A percentile compares a stretch with the other conserved stretches of the same genome.
These are phyloP conservation scores for Pseudohyphozyma bogoriensis DNA, from an alignment of 768 basidiomycete genomes.

Conservation along the genomic window DNA sequence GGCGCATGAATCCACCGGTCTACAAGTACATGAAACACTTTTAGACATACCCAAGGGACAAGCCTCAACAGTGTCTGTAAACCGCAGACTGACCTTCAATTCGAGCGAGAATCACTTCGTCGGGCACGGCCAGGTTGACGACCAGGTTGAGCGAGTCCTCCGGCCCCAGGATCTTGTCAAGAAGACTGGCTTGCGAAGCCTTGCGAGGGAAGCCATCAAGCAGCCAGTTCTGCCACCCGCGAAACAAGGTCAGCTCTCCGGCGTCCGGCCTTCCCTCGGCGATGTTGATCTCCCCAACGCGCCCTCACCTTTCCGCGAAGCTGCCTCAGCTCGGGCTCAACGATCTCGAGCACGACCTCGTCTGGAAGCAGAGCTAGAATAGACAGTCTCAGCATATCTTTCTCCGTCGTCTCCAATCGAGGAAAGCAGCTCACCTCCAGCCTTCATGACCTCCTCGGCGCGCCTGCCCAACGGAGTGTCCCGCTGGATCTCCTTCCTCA, in stretches of 20 bases:
- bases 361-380: conserved; percentile 52
- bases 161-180: conserved; percentile 55
- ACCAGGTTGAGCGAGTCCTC: conserved; percentile 60
- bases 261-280: too few relatives aligned
- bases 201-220: conserved; percentile 89
- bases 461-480: conserved; percentile 61
- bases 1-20: conserved; percentile 83
- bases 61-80: too few relatives aligned
- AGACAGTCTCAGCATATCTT: background rate
- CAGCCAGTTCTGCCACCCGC: conserved; percentile 62
- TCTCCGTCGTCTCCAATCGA: background rate
- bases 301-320: conserved; percentile 36
- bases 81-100: conserved; percentile 55
- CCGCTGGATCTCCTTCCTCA: conserved; percentile 72
- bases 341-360: conserved; percentile 65
- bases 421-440: conserved; percentile 45
- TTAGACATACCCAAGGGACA: too few relatives aligned
- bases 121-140: conserved; percentile 79
- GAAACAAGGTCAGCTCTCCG: background rate
- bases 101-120: conserved; percentile 69
- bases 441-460: conserved; percentile 68
- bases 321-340: conserved; percentile 59
- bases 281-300: background rate
- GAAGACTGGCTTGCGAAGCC: conserved; percentile 64
- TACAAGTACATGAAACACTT: conserved; percentile 1